A percentile compares a stretch with the other conserved stretches of the same genome.
These are phyloP conservation scores for Cutaneotrichosporon spelunceum DNA, from an alignment of 1,284 basidiomycete species.

Conservation along the genomic window DNA sequence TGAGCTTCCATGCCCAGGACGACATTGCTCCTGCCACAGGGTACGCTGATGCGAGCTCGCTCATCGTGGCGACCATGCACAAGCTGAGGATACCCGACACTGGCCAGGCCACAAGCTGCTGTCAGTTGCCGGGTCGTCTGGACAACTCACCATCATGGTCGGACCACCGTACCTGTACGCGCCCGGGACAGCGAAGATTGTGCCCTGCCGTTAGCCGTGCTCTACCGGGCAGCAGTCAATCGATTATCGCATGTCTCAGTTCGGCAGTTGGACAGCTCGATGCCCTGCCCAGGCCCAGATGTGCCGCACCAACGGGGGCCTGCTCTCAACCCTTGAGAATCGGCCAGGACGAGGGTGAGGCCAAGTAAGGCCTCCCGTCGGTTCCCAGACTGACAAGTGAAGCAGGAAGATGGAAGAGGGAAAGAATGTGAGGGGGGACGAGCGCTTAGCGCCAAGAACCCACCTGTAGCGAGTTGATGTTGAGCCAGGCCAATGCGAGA, in stretches of 20 bases:
- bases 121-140: neutral
- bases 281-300: neutral
- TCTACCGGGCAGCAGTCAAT: neutral
- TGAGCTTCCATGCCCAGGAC: conserved; percentile 50
- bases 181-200: conserved; percentile 45
- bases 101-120: conserved; percentile 49
- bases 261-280: neutral
- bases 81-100: conserved; percentile 40
- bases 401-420: neutral
- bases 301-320: too few species aligned
- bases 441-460: conserved; percentile 11
- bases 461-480: conserved; percentile 46
- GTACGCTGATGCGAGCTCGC: conserved; percentile 49
- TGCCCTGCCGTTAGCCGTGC: conserved; percentile 33
- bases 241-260: neutral
- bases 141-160: conserved; percentile 41
- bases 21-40: conserved; percentile 51
- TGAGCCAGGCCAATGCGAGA: conserved; percentile 43
- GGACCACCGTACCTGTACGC: conserved; percentile 50
- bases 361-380: neutral
- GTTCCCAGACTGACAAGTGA: neutral
- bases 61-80: conserved; percentile 41
- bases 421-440: neutral
- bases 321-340: too few species aligned
- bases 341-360: neutral